These are phyloP conservation scores for Fallopia convolvulus DNA, from an alignment of 148 eudicot species.

Conservation along the genomic window DNA sequence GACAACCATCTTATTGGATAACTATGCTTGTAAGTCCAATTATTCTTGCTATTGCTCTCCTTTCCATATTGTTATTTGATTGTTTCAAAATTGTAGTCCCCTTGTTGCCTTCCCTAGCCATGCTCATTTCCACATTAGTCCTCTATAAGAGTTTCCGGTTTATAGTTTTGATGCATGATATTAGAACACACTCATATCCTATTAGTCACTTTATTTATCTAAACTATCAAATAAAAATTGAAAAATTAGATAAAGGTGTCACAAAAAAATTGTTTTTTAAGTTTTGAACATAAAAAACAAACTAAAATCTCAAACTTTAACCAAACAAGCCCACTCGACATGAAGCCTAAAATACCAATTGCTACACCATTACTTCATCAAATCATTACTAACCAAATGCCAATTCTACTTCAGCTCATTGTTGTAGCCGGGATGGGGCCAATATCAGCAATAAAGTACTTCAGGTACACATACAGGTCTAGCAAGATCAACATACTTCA, in stretches of 20 bases:
- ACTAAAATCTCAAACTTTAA: no score
- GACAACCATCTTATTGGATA: constrained; percentile 84
- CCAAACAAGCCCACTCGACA: no score
- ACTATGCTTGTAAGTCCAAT: constrained; percentile 77
- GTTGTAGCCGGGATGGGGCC: constrained; percentile 96
- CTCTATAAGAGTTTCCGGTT: not conserved
- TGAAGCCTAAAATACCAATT: not conserved
- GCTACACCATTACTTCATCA: not conserved
- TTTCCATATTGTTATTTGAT: not conserved
- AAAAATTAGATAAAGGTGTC: no score
- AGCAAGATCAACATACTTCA: constrained; percentile 93
- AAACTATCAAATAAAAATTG: no score
- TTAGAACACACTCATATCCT: no score
- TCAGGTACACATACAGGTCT: constrained; percentile 79
- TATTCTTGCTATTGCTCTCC: not conserved
- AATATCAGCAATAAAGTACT: constrained; percentile 77
- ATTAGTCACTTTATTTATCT: no score
- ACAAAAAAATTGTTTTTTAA: no score
- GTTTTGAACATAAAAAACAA: no score
- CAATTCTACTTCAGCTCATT: constrained; percentile 50
- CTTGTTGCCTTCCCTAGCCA: not conserved
- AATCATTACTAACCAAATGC: not conserved
- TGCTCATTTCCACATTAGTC: not conserved
- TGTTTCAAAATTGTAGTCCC: not conserved
- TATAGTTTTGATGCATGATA: no score